Conservation (phyloP, 2,329 filamentous ascomycete species). For the Mycocentrospora acerina region DNA sequence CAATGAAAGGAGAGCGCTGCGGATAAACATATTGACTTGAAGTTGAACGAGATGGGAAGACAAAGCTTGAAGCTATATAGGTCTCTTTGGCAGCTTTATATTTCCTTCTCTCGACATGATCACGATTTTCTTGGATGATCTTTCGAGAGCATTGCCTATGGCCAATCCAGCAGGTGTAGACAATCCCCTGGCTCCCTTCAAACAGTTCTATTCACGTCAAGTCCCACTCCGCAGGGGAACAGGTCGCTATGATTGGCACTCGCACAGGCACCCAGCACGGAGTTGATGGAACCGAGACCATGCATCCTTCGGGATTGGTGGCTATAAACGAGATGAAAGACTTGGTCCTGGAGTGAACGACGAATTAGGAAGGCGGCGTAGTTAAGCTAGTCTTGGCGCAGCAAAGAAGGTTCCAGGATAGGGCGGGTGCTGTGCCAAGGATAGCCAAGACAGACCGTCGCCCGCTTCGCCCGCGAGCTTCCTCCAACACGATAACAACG, state of each 20-base stretch:
- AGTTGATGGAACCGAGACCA: constrained; percentile 23
- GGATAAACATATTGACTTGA: constrained; percentile 29
- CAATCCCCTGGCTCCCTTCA: constrained; percentile 29
- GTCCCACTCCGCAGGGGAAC: constrained; percentile 10
- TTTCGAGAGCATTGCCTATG: constrained; percentile 14
- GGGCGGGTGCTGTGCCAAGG: too few relatives aligned
- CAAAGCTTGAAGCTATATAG: neutral
- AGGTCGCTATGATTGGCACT: constrained; percentile 25
- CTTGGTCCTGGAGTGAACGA: constrained; percentile 20
- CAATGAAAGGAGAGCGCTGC: constrained; percentile 32
- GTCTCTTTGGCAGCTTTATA: constrained; percentile 22
- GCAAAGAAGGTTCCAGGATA: too few relatives aligned
- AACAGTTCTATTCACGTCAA: constrained; percentile 16
- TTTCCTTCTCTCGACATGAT: neutral
- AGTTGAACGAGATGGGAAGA: constrained; percentile 6
- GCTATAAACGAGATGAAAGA: constrained; percentile 34
- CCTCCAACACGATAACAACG: too few relatives aligned
- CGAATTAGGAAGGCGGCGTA: constrained; percentile 38
- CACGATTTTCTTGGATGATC: neutral
- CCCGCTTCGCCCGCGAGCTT: too few relatives aligned
- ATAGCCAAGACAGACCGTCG: too few relatives aligned
- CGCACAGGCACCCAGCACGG: constrained; percentile 11
- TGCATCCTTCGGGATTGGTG: constrained; percentile 28
- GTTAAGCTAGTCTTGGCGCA: constrained; percentile 30
- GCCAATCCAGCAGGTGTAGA: constrained; percentile 34